Conservation (phyloP, 2,329 filamentous ascomycete genomes). For the Xylariales sp. region DNA sequence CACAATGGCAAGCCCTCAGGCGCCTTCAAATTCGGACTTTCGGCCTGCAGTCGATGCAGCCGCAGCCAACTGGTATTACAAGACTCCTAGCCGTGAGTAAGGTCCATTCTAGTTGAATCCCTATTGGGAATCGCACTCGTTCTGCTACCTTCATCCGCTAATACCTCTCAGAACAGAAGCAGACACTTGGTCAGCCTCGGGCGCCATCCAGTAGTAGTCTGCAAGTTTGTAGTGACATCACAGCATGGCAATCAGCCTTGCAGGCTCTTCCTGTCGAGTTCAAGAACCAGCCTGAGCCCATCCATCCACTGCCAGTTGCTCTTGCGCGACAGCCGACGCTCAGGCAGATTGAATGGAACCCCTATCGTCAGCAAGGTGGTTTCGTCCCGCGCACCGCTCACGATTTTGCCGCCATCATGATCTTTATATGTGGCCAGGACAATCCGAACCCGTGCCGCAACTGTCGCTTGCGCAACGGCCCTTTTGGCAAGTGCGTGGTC, state of each 20-base stretch:
- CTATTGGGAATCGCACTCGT: no score
- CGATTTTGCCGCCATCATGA: conserved; percentile 25
- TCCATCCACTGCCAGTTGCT: conserved; percentile 19
- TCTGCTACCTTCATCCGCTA: background rate
- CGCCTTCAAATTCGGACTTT: background rate
- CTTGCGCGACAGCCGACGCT: conserved; percentile 18
- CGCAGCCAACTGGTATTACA: background rate
- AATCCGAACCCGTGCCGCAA: conserved; percentile 25
- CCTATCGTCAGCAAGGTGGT: conserved; percentile 19
- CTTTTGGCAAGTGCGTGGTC: conserved; percentile 22
- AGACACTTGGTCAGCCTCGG: background rate
- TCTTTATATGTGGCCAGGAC: conserved; percentile 23
- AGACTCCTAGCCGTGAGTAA: no score
- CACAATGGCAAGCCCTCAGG: background rate
- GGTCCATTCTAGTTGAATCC: no score
- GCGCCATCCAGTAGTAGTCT: background rate
- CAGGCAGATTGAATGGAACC: conserved; percentile 24
- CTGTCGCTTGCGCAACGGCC: conserved; percentile 22
- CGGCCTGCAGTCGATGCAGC: background rate
- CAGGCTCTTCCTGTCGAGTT: conserved; percentile 19
- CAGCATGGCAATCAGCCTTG: conserved; percentile 20
- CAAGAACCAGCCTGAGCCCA: conserved; percentile 9
- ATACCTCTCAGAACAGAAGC: background rate
- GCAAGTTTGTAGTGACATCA: conserved; percentile 14
- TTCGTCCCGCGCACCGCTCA: conserved; percentile 21